Percentiles rank a stretch among this genome's conserved stretches.
Evolutionary conservation across 306 rosid species (phyloP).

Genomic region (Mimosa bimucronata): DNA sequence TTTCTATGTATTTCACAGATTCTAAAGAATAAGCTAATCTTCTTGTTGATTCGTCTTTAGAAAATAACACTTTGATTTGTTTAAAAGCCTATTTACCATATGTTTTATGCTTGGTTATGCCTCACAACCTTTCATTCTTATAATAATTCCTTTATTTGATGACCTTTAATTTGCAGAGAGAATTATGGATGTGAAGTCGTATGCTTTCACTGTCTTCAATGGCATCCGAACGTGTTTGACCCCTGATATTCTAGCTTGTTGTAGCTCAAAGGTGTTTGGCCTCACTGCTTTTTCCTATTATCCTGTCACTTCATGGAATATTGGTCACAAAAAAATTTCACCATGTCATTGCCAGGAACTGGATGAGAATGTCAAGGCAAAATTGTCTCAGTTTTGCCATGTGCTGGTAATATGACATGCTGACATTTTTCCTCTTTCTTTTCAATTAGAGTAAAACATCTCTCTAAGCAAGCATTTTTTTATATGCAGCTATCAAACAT

Average conservation of each 20-base stretch:
- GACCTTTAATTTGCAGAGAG: slow-evolving; percentile 69
- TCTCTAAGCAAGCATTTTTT: slow-evolving; percentile 21
- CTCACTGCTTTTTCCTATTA: slow-evolving; percentile 26
- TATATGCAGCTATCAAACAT: slow-evolving; percentile 65
- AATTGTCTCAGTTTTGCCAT: slow-evolving; percentile 88
- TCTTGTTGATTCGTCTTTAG: neutral
- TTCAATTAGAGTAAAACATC: neutral
- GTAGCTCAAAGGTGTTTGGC: slow-evolving; percentile 69
- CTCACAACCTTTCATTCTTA: neutral
- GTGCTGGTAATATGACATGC: slow-evolving; percentile 64
- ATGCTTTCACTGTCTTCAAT: slow-evolving; percentile 98
- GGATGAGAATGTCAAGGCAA: slow-evolving; percentile 65
- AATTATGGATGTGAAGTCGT: slow-evolving; percentile 97
- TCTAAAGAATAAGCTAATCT: neutral
- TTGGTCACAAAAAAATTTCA: slow-evolving; percentile 20
- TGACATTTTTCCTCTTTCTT: slow-evolving; percentile 31
- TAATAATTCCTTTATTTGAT: slow-evolving; percentile 21
- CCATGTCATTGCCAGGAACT: slow-evolving; percentile 59
- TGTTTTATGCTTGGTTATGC: neutral
- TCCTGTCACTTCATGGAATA: slow-evolving; percentile 14
- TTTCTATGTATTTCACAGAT: neutral
- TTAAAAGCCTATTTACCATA: neutral
- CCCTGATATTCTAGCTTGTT: slow-evolving; percentile 80
- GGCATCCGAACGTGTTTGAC: too few species aligned
- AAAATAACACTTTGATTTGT: neutral